phyloP scores from a whole-genome alignment of 805 yeast species.

The Kregervanrija fluxuum region DNA sequence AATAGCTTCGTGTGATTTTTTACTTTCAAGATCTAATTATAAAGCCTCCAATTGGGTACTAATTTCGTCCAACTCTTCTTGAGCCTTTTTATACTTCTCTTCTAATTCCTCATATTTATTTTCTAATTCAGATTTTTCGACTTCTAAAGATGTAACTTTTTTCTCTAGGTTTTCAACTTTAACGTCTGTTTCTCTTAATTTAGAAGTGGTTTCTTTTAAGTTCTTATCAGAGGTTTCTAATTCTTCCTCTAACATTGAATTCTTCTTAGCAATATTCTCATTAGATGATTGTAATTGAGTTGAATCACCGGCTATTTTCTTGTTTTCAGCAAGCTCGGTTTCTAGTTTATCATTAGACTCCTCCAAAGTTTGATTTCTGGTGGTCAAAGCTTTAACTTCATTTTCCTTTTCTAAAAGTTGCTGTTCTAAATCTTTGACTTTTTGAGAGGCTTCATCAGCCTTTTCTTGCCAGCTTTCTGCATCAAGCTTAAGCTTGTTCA shows the following conservation, averaged over 20 bases:
- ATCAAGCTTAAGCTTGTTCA: slow-evolving; percentile 83
- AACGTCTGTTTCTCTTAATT: slow-evolving; percentile 91
- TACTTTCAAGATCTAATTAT: slow-evolving; percentile 21
- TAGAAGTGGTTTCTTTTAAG: slow-evolving; percentile 87
- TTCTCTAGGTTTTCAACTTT: slow-evolving; percentile 95
- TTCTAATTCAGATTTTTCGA: slow-evolving; percentile 89
- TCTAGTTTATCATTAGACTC: slow-evolving; percentile 76
- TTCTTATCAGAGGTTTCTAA: slow-evolving; percentile 85
- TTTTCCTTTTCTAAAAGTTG: slow-evolving; percentile 89
- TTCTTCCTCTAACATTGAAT: slow-evolving; percentile 82
- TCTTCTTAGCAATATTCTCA: slow-evolving; percentile 86
- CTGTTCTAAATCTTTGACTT: slow-evolving; percentile 87
- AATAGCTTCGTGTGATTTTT: background rate
- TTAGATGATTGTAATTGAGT: slow-evolving; percentile 81
- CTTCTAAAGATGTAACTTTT: slow-evolving; percentile 84
- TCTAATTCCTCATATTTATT: slow-evolving; percentile 83
- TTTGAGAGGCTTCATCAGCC: slow-evolving; percentile 76
- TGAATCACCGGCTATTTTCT: slow-evolving; percentile 86
- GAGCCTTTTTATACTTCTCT: slow-evolving; percentile 73
- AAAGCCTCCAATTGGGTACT: slow-evolving; percentile 87
- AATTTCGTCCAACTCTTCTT: slow-evolving; percentile 93
- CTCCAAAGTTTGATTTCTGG: slow-evolving; percentile 87
- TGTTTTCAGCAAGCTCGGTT: slow-evolving; percentile 62
- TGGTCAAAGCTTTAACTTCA: slow-evolving; percentile 85
- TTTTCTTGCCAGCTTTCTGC: slow-evolving; percentile 97